phyloP scores from a whole-genome alignment of 768 basidiomycete genomes.

The Russula emetica region DNA sequence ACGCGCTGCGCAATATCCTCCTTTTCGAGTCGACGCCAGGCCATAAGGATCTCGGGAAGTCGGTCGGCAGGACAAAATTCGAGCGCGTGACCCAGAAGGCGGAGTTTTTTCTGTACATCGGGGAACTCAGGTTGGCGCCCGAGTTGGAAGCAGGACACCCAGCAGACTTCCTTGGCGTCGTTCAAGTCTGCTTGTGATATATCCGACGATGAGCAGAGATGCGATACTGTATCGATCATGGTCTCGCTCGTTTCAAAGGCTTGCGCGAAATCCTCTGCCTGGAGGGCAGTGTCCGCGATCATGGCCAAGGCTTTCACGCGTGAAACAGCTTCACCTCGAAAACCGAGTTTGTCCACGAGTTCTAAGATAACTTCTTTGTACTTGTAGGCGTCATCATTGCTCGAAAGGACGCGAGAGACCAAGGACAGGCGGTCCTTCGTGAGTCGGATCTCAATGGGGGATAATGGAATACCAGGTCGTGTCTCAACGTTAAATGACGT shows the following conservation, averaged over 20 bases:
- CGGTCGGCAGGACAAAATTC: slow-evolving; percentile 82
- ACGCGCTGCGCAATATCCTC: slow-evolving; percentile 54
- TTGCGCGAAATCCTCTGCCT: slow-evolving; percentile 69
- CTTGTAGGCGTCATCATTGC: slow-evolving; percentile 82
- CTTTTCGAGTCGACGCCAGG: slow-evolving; percentile 73
- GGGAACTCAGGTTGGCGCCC: slow-evolving; percentile 76
- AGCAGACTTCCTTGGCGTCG: slow-evolving; percentile 77
- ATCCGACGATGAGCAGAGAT: slow-evolving; percentile 39
- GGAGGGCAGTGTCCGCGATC: slow-evolving; percentile 84
- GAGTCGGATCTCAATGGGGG: slow-evolving; percentile 90
- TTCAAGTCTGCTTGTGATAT: slow-evolving; percentile 39
- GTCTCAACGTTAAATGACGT: slow-evolving; percentile 87
- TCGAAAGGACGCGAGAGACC: slow-evolving; percentile 80
- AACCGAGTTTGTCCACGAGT: slow-evolving; percentile 84
- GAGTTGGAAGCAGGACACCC: slow-evolving; percentile 86
- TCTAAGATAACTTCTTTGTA: slow-evolving; percentile 92
- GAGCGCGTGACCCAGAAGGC: slow-evolving; percentile 73
- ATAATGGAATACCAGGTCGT: slow-evolving; percentile 67
- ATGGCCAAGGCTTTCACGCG: slow-evolving; percentile 83
- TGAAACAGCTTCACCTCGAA: slow-evolving; percentile 61
- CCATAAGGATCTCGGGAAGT: slow-evolving; percentile 67
- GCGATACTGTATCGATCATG: slow-evolving; percentile 63
- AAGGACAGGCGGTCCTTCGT: slow-evolving; percentile 84
- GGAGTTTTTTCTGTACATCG: slow-evolving; percentile 62
- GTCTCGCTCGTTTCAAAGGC: slow-evolving; percentile 68